Conservation (phyloP, 371 early-diverging fungal genomes). For the Mucor piriformis region DNA sequence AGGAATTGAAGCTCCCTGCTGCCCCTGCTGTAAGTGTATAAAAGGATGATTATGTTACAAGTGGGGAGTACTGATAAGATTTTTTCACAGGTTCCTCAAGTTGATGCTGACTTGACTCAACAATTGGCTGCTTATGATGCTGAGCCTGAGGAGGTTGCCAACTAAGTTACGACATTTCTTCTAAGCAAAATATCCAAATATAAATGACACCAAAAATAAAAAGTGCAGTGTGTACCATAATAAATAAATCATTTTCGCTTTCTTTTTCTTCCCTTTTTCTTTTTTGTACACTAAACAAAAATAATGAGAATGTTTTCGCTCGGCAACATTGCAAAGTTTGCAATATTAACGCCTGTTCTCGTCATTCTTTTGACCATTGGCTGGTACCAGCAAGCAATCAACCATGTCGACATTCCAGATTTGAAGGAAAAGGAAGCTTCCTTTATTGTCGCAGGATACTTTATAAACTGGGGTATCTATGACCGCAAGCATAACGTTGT, state of each 20-base stretch:
- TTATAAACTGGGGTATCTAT: slow-evolving; percentile 66
- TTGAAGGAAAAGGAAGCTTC: neutral
- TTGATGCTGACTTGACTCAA: slow-evolving; percentile 47
- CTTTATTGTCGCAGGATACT: slow-evolving; percentile 41
- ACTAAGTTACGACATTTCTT: slow-evolving; percentile 25
- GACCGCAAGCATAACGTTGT: slow-evolving; percentile 64
- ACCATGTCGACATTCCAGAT: slow-evolving; percentile 11
- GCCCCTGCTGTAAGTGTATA: slow-evolving; percentile 45
- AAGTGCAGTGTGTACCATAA: slow-evolving; percentile 17
- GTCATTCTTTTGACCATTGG: slow-evolving; percentile 31
- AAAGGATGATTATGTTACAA: neutral
- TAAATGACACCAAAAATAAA: slow-evolving; percentile 7
- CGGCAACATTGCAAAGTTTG: slow-evolving; percentile 16
- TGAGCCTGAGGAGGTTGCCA: slow-evolving; percentile 48
- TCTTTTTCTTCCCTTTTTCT: slow-evolving; percentile 1
- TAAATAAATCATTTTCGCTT: neutral
- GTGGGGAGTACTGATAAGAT: neutral
- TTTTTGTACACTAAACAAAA: neutral
- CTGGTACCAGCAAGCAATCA: slow-evolving; percentile 33
- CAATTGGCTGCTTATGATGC: slow-evolving; percentile 54
- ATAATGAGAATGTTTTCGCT: neutral
- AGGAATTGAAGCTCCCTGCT: slow-evolving; percentile 57
- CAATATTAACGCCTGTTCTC: slow-evolving; percentile 29
- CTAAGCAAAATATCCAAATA: slow-evolving; percentile 4
- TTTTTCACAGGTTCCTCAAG: slow-evolving; percentile 37